A percentile compares a stretch with the other conserved stretches of the same genome.
phyloP scores from a whole-genome alignment of 1,284 basidiomycete genomes.

The Trichosporon sp. region DNA sequence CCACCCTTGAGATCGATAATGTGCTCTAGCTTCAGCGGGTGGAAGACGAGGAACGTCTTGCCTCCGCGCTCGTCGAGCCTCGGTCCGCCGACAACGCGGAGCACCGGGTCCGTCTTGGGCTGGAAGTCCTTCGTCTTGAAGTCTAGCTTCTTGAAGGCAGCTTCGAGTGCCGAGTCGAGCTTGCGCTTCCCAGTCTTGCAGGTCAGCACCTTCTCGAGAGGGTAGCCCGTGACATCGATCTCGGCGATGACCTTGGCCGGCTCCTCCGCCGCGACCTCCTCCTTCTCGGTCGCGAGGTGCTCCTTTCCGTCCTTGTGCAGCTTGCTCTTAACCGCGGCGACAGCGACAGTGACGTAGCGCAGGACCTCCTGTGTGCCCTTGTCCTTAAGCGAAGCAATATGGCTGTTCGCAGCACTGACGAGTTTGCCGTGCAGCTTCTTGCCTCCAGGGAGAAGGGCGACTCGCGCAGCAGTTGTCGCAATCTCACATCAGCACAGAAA shows the following conservation, averaged over 20 bases:
- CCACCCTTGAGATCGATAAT: conserved; percentile 19
- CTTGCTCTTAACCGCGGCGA: conserved; percentile 7
- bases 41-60: conserved; percentile 19
- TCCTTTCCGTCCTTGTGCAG: not conserved
- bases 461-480: conserved; percentile 10
- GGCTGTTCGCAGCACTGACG: conserved; percentile 19
- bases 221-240: conserved; percentile 21
- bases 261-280: not conserved
- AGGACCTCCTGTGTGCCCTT: conserved; percentile 21
- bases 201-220: conserved; percentile 18
- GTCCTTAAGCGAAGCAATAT: conserved; percentile 11
- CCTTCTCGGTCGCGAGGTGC: not conserved
- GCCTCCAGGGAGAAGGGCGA: conserved; percentile 16
- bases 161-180: conserved; percentile 8
- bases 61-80: not conserved
- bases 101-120: conserved; percentile 22
- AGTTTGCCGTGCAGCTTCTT: conserved; percentile 24
- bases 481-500: conserved; percentile 9
- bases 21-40: conserved; percentile 21
- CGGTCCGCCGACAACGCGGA: conserved; percentile 17
- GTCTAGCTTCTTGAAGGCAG: conserved; percentile 21
- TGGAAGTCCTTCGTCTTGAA: conserved; percentile 23
- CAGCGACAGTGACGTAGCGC: conserved; percentile 15
- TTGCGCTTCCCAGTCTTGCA: conserved; percentile 24
- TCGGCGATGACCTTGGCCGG: not conserved